Evolutionary conservation across 306 rosid species (phyloP), one percentile per base, ranked within the genome.

Genomic region (Mimosa bimucronata): DNA sequence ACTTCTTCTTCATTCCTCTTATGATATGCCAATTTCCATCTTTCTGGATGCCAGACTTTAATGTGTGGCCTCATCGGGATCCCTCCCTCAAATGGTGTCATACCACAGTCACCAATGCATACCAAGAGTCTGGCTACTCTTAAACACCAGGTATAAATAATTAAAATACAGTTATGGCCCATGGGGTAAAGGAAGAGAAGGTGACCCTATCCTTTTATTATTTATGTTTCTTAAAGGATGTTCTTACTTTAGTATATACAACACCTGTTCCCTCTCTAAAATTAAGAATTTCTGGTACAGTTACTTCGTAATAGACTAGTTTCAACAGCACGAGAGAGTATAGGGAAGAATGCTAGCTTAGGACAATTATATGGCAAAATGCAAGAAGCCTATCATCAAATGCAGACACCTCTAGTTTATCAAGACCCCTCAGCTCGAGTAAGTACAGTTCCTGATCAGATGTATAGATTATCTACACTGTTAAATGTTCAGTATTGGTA

Each of bases 101-200:
- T 96, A 84, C 99, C 99, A 2, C 99, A 96, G 75, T 96, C 99
- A 66, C 98, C 99, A 48, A 96, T 96, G 99, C 99, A 96, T 82
- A 96, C 99, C 6, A 96, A 96, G 89, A 91, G 98, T 77, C 86
- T 96, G 38, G 99, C 99, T 38, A 96, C 99, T 84, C 99, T 96
- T 73, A 96, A 96, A 81, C 97, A 96, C 77, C 99, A 93, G 92
- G 99, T 96, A 55, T 7, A 9, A 9, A 55, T 2, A 21, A n/a
- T 55, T n/a, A 21, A 8, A 52, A 45, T 9, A 45, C 52, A 45
- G 52, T 45, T 14, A 45, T 14, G 52, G 9, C 4, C 48, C 48
- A 12, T 12, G 48, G 46, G 61, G 61, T 52, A 21, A n/a, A 21
- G 61, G 13, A 55, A 55, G 28, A 55, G 61, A 0, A 55, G 29